phyloP scores from a whole-genome alignment of 495 filamentous ascomycete genomes.

The Penicillium taxi region DNA sequence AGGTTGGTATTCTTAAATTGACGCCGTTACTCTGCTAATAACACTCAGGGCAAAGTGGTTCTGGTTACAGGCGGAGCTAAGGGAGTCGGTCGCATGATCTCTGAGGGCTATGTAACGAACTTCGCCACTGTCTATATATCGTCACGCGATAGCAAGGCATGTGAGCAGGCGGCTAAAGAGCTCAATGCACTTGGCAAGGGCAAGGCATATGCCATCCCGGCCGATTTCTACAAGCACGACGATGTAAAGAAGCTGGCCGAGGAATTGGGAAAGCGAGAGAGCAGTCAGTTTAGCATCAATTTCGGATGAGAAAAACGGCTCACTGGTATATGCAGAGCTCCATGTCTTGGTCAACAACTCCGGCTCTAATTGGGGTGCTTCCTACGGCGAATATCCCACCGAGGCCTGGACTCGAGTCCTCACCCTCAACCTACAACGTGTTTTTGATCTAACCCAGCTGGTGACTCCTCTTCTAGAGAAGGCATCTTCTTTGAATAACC shows the following conservation, averaged over 20 bases:
- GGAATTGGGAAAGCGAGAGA: conserved; percentile 55
- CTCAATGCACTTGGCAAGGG: conserved; percentile 57
- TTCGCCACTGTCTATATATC: conserved; percentile 81
- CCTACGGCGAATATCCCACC: conserved; percentile 59
- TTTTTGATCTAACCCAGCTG: conserved; percentile 69
- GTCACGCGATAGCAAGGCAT: conserved; percentile 58
- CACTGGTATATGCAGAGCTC: conserved; percentile 38
- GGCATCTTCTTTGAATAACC: conserved; percentile 37
- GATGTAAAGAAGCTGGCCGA: conserved; percentile 56
- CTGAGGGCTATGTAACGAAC: conserved; percentile 68
- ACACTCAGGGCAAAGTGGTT: conserved; percentile 60
- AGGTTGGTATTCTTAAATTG: conserved; percentile 32
- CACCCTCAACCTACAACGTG: conserved; percentile 71
- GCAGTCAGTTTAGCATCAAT: conserved; percentile 33
- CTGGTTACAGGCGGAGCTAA: conserved; percentile 65
- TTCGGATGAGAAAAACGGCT: conserved; percentile 1
- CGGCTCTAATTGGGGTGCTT: conserved; percentile 64
- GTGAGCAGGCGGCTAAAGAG: conserved; percentile 49
- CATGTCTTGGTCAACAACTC: conserved; percentile 78
- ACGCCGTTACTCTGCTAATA: conserved; percentile 3
- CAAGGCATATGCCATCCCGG: conserved; percentile 54
- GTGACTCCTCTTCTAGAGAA: conserved; percentile 65
- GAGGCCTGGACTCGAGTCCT: conserved; percentile 64
- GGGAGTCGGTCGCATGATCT: conserved; percentile 73
- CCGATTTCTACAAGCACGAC: conserved; percentile 69